A percentile compares a stretch with the other conserved stretches of the same genome.
Evolutionary conservation across 2,329 filamentous ascomycete genomes (phyloP).

Genomic region (Coniosporium tulheliwenetii): DNA sequence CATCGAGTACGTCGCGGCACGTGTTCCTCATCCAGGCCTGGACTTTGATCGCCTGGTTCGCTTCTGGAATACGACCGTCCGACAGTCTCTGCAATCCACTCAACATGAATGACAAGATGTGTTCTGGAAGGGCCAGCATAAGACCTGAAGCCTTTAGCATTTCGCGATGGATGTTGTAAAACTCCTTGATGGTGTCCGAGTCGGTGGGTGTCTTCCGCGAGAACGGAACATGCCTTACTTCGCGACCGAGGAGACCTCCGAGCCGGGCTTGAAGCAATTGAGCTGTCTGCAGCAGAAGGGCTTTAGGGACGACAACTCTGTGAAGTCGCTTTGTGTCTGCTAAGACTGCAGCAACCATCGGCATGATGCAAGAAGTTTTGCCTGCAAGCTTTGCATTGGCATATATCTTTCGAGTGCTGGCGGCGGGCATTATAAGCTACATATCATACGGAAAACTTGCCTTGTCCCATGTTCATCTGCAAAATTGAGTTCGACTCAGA

Average conservation of each 20-base stretch:
- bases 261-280: constrained; percentile 39
- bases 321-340: constrained; percentile 18
- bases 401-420: no score
- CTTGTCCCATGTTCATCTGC: constrained; percentile 54
- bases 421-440: neutral
- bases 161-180: constrained; percentile 23
- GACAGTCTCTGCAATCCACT: constrained; percentile 42
- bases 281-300: constrained; percentile 30
- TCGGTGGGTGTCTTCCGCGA: constrained; percentile 32
- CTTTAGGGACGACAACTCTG: neutral
- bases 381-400: constrained; percentile 16
- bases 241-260: constrained; percentile 37
- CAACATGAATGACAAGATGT: constrained; percentile 49
- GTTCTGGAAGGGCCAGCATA: constrained; percentile 45
- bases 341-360: constrained; percentile 31
- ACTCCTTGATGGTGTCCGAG: constrained; percentile 13
- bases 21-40: constrained; percentile 34
- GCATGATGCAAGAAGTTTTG: constrained; percentile 42
- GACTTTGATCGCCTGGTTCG: constrained; percentile 31
- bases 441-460: constrained; percentile 13
- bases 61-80: constrained; percentile 26
- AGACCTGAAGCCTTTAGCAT: constrained; percentile 32
- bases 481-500: constrained; percentile 41
- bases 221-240: constrained; percentile 42
- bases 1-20: constrained; percentile 48